Evolutionary conservation across 2,329 filamentous ascomycete species (phyloP).

Genomic region (Fusarium gaditjirri): DNA sequence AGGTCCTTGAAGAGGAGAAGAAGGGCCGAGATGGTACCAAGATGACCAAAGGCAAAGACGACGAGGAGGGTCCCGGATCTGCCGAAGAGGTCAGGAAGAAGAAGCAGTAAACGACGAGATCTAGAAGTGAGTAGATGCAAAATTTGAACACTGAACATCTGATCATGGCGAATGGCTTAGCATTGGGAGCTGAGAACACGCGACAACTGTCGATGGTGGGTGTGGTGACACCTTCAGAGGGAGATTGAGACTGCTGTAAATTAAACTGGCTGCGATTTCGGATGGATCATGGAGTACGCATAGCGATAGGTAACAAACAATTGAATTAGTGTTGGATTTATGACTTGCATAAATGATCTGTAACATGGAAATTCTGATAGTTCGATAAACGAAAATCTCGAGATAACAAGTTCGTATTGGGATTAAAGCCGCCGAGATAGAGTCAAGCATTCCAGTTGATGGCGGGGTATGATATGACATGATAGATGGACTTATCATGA

Average conservation of each 20-base stretch:
- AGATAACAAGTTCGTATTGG: background rate
- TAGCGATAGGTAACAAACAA: conserved; percentile 24
- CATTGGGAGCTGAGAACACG: conserved; percentile 3
- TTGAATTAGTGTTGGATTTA: background rate
- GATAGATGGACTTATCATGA: conserved; percentile 26
- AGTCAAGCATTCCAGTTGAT: conserved; percentile 1
- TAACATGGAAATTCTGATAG: background rate
- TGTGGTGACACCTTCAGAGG: conserved; percentile 6
- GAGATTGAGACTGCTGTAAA: background rate
- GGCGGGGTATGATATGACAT: conserved; percentile 33
- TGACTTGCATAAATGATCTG: background rate
- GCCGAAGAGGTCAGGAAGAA: conserved; percentile 43
- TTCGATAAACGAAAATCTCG: background rate
- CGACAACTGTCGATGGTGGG: conserved; percentile 3
- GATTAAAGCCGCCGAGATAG: background rate
- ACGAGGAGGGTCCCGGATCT: conserved; percentile 42
- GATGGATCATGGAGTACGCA: conserved; percentile 3
- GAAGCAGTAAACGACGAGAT: conserved; percentile 22
- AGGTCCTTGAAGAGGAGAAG: conserved; percentile 65
- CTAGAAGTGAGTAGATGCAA: background rate
- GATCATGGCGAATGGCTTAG: conserved; percentile 27
- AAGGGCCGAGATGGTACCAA: conserved; percentile 50
- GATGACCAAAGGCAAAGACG: conserved; percentile 53
- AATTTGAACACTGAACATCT: conserved; percentile 20
- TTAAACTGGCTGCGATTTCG: conserved; percentile 1